A percentile compares a stretch with the other conserved stretches of the same genome.
Evolutionary conservation across 2,329 filamentous ascomycete species (phyloP).

Genomic region (Diaporthe citri): DNA sequence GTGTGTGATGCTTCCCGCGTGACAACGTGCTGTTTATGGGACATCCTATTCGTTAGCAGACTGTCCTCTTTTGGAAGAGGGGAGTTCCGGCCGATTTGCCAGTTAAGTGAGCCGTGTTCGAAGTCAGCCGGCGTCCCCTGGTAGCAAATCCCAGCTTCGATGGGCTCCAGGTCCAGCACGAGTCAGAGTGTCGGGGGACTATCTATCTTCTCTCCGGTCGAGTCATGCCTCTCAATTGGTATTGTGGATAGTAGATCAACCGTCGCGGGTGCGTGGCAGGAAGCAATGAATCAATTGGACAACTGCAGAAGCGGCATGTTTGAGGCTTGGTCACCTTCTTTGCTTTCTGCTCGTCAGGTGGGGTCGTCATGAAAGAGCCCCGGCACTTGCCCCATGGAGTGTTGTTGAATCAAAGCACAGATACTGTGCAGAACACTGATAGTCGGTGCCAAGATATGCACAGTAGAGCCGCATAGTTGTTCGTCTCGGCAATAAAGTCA

Average conservation of each 20-base stretch:
- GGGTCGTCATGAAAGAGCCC: neutral
- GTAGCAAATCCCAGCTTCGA: neutral
- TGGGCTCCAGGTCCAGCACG: neutral
- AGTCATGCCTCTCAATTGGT: constrained; percentile 16
- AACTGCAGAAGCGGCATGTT: neutral
- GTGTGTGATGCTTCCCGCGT: neutral
- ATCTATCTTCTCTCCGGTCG: constrained; percentile 10
- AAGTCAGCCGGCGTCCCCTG: constrained; percentile 2
- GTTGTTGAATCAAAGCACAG: neutral
- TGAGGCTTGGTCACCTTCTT: neutral
- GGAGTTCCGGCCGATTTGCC: neutral
- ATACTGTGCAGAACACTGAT: neutral
- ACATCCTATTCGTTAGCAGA: neutral
- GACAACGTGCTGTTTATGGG: neutral
- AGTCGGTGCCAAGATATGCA: neutral
- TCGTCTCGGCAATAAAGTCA: neutral
- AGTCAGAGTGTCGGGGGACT: constrained; percentile 15
- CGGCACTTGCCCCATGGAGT: neutral
- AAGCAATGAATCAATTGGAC: constrained; percentile 14
- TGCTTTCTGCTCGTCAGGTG: neutral
- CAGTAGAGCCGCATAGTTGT: neutral
- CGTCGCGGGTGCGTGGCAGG: neutral
- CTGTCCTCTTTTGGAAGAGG: neutral
- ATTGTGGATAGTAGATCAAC: neutral
- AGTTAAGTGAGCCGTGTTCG: neutral